A percentile compares a stretch with the other conserved stretches of the same genome.
These are phyloP conservation scores for Didymella sp. DNA, from an alignment of 2,329 filamentous ascomycete genomes.

Conservation along the genomic window DNA sequence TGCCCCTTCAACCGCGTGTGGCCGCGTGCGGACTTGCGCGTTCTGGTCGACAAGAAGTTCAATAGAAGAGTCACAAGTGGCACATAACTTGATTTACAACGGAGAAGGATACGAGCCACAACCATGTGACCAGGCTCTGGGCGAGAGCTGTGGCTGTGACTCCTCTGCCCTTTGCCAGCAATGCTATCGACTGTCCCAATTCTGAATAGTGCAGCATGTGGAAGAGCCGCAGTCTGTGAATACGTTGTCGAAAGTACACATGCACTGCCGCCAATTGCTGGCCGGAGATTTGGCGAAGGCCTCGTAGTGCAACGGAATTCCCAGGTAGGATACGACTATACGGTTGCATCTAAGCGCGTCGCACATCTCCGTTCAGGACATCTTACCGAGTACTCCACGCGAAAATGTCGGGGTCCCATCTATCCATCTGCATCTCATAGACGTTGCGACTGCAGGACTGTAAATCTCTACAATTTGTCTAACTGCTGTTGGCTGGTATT, in stretches of 20 bases:
- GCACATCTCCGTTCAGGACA: constrained; percentile 15
- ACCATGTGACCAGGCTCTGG: constrained; percentile 27
- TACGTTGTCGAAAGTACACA: constrained; percentile 5
- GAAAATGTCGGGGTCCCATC: background rate
- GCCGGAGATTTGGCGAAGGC: constrained; percentile 14
- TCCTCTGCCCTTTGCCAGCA: constrained; percentile 6
- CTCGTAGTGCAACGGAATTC: constrained; percentile 8
- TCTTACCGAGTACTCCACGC: constrained; percentile 7
- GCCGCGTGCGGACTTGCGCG: constrained; percentile 28
- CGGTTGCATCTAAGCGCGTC: constrained; percentile 15
- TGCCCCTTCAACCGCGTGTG: background rate
- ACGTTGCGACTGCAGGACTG: constrained; percentile 18
- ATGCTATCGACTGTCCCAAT: constrained; percentile 3
- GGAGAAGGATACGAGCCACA: constrained; percentile 19
- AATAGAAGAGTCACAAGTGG: constrained; percentile 16
- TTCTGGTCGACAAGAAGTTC: constrained; percentile 26
- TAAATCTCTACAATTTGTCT: constrained; percentile 15
- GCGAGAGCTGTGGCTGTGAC: constrained; percentile 32
- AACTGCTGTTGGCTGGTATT: constrained; percentile 29
- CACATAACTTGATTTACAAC: constrained; percentile 10
- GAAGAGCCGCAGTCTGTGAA: constrained; percentile 1
- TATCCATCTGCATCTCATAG: constrained; percentile 7
- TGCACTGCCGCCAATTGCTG: background rate
- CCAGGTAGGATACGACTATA: constrained; percentile 12
- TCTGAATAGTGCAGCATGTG: constrained; percentile 1